These are phyloP conservation scores for Brassica hybrid DNA, from an alignment of 441 rosid genomes.

Conservation along the genomic window DNA sequence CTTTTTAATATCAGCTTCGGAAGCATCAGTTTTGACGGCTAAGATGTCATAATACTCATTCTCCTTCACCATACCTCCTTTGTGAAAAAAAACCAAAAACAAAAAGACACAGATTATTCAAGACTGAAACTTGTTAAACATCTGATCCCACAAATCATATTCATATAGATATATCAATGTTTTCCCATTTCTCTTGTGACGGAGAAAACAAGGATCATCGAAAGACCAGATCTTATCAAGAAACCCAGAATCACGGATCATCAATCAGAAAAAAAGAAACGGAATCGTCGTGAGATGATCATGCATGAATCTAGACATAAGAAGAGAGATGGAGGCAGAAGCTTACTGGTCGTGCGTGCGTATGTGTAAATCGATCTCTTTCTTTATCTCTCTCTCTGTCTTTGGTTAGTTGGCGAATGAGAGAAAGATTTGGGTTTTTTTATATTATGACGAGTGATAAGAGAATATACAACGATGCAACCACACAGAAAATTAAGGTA, in stretches of 20 bases:
- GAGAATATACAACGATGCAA: slow-evolving; percentile 8
- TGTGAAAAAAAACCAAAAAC: too few relatives aligned
- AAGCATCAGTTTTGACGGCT: slow-evolving; percentile 73
- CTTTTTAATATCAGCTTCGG: too few relatives aligned
- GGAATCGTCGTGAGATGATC: slow-evolving; percentile 17
- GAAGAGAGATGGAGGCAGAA: slow-evolving; percentile 19
- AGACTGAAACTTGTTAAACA: neutral
- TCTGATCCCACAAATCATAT: neutral
- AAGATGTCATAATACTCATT: slow-evolving; percentile 71
- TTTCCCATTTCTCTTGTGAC: slow-evolving; percentile 6
- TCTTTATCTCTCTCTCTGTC: neutral
- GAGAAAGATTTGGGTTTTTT: neutral
- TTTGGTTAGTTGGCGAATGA: neutral
- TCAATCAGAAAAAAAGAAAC: neutral
- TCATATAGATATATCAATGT: neutral
- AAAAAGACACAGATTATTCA: too few relatives aligned
- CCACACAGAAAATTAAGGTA: neutral
- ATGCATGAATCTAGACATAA: slow-evolving; percentile 17
- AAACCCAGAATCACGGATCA: slow-evolving; percentile 13
- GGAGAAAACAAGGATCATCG: slow-evolving; percentile 1
- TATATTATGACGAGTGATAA: neutral
- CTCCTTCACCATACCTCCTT: slow-evolving; percentile 68
- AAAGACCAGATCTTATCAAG: slow-evolving; percentile 20
- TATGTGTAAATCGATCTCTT: slow-evolving; percentile 14
- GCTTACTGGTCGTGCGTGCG: slow-evolving; percentile 34